phyloP scores from a whole-genome alignment of 2,329 filamentous ascomycete genomes.

The Trichophyton schoenleinii region DNA sequence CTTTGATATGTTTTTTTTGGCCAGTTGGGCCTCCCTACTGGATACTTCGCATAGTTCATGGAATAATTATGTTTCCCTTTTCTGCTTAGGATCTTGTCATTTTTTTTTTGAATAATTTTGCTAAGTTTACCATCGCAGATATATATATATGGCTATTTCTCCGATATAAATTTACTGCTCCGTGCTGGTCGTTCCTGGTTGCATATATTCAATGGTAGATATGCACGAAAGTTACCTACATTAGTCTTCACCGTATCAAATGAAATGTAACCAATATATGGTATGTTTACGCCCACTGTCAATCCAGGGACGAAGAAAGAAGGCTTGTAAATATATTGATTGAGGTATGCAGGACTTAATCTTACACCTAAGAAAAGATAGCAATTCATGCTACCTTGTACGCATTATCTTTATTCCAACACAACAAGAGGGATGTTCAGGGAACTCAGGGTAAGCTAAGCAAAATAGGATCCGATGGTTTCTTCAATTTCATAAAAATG shows the following conservation, averaged over 20 bases:
- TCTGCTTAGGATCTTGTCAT: background rate
- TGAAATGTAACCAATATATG: too few species aligned
- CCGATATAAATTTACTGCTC: too few species aligned
- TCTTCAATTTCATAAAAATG: constrained; percentile 10
- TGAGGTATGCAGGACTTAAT: background rate
- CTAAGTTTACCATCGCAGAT: too few species aligned
- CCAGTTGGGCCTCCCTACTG: background rate
- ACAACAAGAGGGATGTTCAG: background rate
- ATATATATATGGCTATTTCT: too few species aligned
- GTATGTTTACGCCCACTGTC: too few species aligned
- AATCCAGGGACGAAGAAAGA: too few species aligned
- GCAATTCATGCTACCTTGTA: background rate
- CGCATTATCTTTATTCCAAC: background rate
- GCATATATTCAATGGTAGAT: background rate
- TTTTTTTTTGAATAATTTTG: too few species aligned
- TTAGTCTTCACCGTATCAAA: background rate
- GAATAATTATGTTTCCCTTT: background rate
- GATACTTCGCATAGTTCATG: background rate
- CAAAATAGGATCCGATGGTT: background rate
- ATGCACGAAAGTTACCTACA: background rate
- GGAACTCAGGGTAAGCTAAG: background rate
- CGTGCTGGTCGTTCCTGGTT: background rate
- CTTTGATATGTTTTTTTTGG: background rate
- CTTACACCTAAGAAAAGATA: background rate
- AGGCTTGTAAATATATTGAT: background rate